Percentiles rank a stretch among this genome's conserved stretches.
phyloP scores from a whole-genome alignment of 305 asterid genomes.

The Ilex paraguariensis region DNA sequence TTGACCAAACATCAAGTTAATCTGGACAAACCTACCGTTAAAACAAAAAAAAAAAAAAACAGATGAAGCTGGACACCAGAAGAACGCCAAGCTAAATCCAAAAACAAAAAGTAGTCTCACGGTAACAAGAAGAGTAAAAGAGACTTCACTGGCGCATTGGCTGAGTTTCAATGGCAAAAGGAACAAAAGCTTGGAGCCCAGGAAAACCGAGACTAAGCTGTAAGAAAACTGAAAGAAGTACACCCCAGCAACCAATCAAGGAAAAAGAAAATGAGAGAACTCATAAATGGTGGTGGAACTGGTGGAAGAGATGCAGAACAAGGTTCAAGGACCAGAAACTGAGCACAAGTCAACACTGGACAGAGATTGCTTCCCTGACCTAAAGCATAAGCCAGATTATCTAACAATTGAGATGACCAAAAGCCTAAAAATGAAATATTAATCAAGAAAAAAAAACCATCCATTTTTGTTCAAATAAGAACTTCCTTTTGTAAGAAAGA shows the following conservation, averaged over 20 bases:
- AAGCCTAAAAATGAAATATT: constrained; percentile 1
- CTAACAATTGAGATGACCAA: constrained; percentile 6
- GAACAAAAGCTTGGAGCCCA: no score
- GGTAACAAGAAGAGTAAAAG: no score
- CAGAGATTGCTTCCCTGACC: not conserved
- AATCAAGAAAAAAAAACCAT: constrained; percentile 20
- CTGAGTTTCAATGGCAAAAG: no score
- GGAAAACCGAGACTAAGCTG: constrained; percentile 34
- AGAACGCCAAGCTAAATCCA: no score
- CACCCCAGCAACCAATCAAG: constrained; percentile 15
- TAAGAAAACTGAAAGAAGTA: constrained; percentile 32
- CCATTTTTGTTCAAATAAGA: constrained; percentile 27
- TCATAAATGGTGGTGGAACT: constrained; percentile 2
- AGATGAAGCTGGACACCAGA: no score
- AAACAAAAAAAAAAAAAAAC: no score
- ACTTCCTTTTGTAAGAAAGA: constrained; percentile 25
- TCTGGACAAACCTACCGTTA: no score
- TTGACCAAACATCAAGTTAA: no score
- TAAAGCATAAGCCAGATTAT: not conserved
- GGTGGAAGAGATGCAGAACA: constrained; percentile 1
- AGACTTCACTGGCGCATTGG: no score
- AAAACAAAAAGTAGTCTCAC: no score
- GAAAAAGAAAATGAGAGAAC: constrained; percentile 10
- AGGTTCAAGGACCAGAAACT: not conserved
- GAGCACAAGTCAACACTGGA: not conserved